These are phyloP conservation scores for Fusarium floridanum DNA, from an alignment of 2,329 filamentous ascomycete species.

Conservation along the genomic window DNA sequence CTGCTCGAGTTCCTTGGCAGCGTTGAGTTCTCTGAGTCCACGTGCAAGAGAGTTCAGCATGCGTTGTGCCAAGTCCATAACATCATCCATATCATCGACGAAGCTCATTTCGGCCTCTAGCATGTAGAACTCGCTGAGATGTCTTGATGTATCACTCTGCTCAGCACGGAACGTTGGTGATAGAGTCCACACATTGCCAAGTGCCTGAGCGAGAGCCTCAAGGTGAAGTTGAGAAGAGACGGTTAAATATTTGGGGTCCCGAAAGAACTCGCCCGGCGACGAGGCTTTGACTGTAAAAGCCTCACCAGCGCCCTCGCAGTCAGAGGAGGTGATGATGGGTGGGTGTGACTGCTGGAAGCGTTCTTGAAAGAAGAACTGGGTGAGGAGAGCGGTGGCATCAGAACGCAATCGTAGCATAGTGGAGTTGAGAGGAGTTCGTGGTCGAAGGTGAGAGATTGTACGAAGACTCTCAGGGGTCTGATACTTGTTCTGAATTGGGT, in stretches of 20 bases:
- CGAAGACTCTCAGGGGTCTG: constrained; percentile 91
- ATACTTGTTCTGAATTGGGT: constrained; percentile 96
- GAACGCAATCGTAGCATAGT: constrained; percentile 87
- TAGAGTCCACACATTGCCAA: constrained; percentile 93
- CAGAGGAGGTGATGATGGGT: constrained; percentile 94
- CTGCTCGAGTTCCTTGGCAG: constrained; percentile 59
- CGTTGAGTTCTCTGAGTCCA: constrained; percentile 56
- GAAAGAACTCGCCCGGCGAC: constrained; percentile 75
- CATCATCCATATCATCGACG: constrained; percentile 73
- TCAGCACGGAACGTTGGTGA: constrained; percentile 96
- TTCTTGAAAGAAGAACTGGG: constrained; percentile 78
- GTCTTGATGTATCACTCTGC: constrained; percentile 90
- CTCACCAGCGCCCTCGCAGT: constrained; percentile 96
- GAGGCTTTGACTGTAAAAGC: constrained; percentile 80
- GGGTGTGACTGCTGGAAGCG: constrained; percentile 88
- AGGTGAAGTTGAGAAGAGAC: constrained; percentile 96
- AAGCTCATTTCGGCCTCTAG: constrained; percentile 92
- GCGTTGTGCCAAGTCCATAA: constrained; percentile 86
- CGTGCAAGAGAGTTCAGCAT: constrained; percentile 72
- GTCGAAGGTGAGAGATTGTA: constrained; percentile 86
- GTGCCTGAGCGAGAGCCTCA: constrained; percentile 88
- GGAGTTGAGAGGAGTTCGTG: constrained; percentile 84
- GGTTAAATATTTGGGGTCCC: constrained; percentile 90
- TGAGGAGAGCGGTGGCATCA: constrained; percentile 78
- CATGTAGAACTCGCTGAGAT: constrained; percentile 99